Conservation (phyloP, 805 yeast species). For the Tetrapisispora taiwanensis region DNA sequence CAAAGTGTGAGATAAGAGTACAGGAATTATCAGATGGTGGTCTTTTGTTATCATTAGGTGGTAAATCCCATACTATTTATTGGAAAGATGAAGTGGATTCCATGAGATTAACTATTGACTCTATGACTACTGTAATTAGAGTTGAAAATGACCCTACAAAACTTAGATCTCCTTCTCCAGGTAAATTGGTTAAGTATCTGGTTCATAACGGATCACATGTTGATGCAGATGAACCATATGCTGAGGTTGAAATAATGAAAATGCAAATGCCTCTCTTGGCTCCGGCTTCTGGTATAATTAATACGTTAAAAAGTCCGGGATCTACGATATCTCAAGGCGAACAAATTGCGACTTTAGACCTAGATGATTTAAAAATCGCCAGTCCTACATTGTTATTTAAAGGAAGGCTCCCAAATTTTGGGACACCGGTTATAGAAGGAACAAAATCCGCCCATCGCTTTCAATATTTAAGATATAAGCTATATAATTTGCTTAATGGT, state of each 20-base stretch:
- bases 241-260: slow-evolving; percentile 99
- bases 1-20: slow-evolving; percentile 78
- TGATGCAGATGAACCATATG: slow-evolving; percentile 83
- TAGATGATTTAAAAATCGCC: slow-evolving; percentile 94
- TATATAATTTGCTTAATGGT: slow-evolving; percentile 76
- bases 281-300: slow-evolving; percentile 89
- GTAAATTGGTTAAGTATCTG: slow-evolving; percentile 85
- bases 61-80: slow-evolving; percentile 88
- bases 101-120: slow-evolving; percentile 87
- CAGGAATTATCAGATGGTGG: slow-evolving; percentile 93
- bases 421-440: slow-evolving; percentile 75
- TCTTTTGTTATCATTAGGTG: slow-evolving; percentile 73
- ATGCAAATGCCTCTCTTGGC: slow-evolving; percentile 98
- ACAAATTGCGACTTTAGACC: slow-evolving; percentile 85
- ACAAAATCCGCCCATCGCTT: slow-evolving; percentile 74
- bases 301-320: slow-evolving; percentile 93
- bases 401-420: slow-evolving; percentile 84
- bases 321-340: slow-evolving; percentile 94
- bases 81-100: slow-evolving; percentile 97
- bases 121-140: slow-evolving; percentile 89
- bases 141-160: slow-evolving; percentile 97
- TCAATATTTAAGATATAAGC: slow-evolving; percentile 44
- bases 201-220: slow-evolving; percentile 95
- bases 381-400: slow-evolving; percentile 93
- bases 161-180: slow-evolving; percentile 97